These are phyloP conservation scores for Phytomonas francai DNA, from an alignment of 208 protist species.

Conservation along the genomic window DNA sequence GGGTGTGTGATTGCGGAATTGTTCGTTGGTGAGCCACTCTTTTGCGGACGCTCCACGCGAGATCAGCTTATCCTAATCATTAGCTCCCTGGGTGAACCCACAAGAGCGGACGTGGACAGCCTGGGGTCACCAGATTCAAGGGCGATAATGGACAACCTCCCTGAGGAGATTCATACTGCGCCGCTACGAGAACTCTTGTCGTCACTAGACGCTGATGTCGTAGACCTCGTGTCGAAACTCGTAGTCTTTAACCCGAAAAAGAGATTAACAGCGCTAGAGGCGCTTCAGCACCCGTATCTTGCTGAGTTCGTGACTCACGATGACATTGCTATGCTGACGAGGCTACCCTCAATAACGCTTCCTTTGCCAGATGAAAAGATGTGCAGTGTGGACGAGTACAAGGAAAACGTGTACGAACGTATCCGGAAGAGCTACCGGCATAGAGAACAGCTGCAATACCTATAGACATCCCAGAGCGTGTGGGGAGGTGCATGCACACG, in stretches of 20 bases:
- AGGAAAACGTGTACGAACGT: constrained; percentile 48
- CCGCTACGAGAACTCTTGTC: constrained; percentile 68
- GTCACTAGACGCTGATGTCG: constrained; percentile 56
- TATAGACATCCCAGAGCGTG: not conserved
- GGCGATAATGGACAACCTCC: constrained; percentile 77
- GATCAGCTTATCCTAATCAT: constrained; percentile 95
- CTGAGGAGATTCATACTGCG: constrained; percentile 22
- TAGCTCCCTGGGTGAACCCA: constrained; percentile 79
- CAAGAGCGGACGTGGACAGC: constrained; percentile 81
- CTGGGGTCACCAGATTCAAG: constrained; percentile 86
- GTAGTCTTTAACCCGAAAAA: constrained; percentile 86
- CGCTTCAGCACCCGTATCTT: constrained; percentile 87
- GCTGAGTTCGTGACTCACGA: constrained; percentile 46
- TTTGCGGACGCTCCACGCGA: constrained; percentile 92
- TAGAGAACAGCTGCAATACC: not conserved
- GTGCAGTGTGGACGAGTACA: constrained; percentile 66
- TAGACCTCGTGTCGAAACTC: constrained; percentile 80
- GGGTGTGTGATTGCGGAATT: constrained; percentile 97
- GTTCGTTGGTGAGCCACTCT: constrained; percentile 89
- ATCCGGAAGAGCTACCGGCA: constrained; percentile 34
- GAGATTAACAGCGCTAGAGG: constrained; percentile 74
- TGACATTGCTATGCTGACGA: constrained; percentile 36
- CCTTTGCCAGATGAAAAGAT: constrained; percentile 58
- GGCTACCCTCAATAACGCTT: constrained; percentile 31
- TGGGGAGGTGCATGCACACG: not conserved